phyloP scores from a whole-genome alignment of 352 stramenopile species.

The Pythium utonaiense region DNA sequence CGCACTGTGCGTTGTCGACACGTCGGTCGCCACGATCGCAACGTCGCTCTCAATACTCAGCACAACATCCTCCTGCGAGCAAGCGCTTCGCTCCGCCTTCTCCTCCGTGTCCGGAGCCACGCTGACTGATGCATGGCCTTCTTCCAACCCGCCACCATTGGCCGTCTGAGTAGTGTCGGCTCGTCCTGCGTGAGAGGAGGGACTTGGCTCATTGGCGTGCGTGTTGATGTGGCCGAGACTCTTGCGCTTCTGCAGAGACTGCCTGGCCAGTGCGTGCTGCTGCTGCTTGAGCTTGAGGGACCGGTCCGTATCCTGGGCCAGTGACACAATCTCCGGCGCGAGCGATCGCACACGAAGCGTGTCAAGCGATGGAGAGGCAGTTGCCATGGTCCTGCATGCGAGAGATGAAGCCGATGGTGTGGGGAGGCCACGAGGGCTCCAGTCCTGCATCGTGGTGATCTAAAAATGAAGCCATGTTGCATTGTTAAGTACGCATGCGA shows the following conservation, averaged over 20 bases:
- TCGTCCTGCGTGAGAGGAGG: no score
- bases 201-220: background rate
- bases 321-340: conserved; percentile 1
- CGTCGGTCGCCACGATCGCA: background rate
- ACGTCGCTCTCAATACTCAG: conserved; percentile 2
- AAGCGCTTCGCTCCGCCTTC: background rate
- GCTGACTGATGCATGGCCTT: background rate
- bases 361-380: conserved; percentile 6
- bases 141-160: no score
- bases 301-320: background rate
- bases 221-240: background rate
- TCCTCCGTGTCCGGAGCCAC: background rate
- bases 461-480: conserved; percentile 1
- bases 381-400: background rate
- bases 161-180: no score
- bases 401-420: background rate
- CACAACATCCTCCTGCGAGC: conserved; percentile 13
- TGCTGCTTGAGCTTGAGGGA: conserved; percentile 4
- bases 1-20: background rate
- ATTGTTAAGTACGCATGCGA: conserved; percentile 1
- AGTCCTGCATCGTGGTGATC: background rate
- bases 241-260: background rate
- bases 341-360: conserved; percentile 17
- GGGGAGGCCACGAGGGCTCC: background rate
- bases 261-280: background rate